Percentiles rank a stretch among this genome's conserved stretches.
Evolutionary conservation across 306 rosid species (phyloP).

Genomic region (Castanopsis chinensis): DNA sequence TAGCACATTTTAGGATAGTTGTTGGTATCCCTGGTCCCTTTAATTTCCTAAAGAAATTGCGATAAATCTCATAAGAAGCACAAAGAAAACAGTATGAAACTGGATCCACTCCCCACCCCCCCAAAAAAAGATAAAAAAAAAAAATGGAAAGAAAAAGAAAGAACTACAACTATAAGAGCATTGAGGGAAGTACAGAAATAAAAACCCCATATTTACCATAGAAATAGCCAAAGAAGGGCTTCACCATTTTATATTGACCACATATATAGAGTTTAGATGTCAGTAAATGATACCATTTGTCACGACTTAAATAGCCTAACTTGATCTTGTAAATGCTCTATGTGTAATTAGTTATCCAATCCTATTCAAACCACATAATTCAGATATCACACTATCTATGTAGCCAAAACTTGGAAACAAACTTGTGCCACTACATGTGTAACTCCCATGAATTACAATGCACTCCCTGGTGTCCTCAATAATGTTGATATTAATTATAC

Average conservation of each 20-base stretch:
- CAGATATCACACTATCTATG: not conserved
- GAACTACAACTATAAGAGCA: not conserved
- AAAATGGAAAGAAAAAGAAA: not conserved
- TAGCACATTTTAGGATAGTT: slow-evolving; percentile 49
- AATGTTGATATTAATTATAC: not conserved
- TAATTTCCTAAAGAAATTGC: slow-evolving; percentile 52
- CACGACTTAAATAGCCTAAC: too few relatives aligned
- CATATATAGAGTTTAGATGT: not conserved
- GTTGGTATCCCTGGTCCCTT: slow-evolving; percentile 77
- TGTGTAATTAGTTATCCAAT: too few relatives aligned
- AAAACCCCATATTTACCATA: not conserved
- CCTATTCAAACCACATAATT: too few relatives aligned
- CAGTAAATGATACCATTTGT: not conserved
- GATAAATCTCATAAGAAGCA: not conserved
- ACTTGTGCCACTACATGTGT: slow-evolving; percentile 4
- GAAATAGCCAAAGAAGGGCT: not conserved
- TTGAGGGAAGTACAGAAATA: not conserved
- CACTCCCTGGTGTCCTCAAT: not conserved
- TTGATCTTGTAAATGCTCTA: too few relatives aligned
- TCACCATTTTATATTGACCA: not conserved
- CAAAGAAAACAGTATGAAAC: not conserved
- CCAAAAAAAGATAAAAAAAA: too few relatives aligned
- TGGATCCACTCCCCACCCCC: not conserved
- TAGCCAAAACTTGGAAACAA: slow-evolving; percentile 7
- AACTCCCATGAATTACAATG: not conserved